Percentiles rank a stretch among this genome's conserved stretches.
Conservation (phyloP, 176 grass and related monocot genomes). For the Oryza meridionalis region DNA sequence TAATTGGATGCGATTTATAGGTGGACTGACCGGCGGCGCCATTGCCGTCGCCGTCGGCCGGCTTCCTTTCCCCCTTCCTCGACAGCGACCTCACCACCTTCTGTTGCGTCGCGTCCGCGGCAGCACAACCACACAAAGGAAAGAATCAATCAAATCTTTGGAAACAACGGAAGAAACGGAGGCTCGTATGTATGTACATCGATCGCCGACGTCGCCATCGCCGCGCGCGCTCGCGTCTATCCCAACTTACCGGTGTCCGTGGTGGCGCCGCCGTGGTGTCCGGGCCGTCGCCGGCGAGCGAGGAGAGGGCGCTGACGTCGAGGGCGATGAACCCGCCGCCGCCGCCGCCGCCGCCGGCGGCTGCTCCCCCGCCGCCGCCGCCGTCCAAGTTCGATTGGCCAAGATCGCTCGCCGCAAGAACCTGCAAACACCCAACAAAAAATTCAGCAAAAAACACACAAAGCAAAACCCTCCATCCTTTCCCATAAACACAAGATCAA, state of each 20-base stretch:
- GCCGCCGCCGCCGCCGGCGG: background rate
- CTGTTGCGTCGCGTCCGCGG: slow-evolving; percentile 41
- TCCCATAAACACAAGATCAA: background rate
- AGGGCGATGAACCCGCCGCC: slow-evolving; percentile 70
- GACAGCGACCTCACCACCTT: slow-evolving; percentile 67
- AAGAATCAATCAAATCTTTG: slow-evolving; percentile 41
- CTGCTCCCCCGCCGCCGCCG: slow-evolving; percentile 5
- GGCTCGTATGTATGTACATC: background rate
- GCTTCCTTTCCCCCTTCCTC: slow-evolving; percentile 69
- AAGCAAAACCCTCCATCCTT: background rate
- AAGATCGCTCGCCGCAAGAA: slow-evolving; percentile 16
- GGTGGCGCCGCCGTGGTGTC: slow-evolving; percentile 25
- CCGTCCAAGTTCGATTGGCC: slow-evolving; percentile 8
- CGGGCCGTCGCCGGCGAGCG: slow-evolving; percentile 38
- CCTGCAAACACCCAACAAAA: background rate
- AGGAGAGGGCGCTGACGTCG: slow-evolving; percentile 60
- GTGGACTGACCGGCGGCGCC: slow-evolving; percentile 50
- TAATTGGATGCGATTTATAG: background rate
- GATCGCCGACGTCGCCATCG: too few species aligned
- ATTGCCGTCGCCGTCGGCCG: slow-evolving; percentile 58
- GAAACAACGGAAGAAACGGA: background rate
- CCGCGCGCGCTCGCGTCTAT: background rate
- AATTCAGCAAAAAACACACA: background rate
- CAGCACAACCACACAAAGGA: background rate
- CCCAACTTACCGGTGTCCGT: slow-evolving; percentile 43